Evolutionary conservation across 441 rosid genomes (phyloP).

Genomic region (Gossypium gossypioides): DNA sequence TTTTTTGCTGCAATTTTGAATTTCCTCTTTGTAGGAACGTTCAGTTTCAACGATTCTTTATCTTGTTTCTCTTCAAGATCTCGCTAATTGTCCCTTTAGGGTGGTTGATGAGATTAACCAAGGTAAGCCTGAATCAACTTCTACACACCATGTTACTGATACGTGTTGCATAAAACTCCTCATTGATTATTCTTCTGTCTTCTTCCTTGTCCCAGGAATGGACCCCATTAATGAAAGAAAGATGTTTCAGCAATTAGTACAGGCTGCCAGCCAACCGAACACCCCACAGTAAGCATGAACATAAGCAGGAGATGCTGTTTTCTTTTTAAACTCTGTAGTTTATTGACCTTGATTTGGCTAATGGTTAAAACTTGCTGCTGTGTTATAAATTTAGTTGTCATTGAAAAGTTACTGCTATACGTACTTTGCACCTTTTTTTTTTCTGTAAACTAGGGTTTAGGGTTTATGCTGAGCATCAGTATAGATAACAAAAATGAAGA

Average conservation of each 20-base stretch:
- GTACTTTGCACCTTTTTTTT: not conserved
- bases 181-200: not conserved
- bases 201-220: slow-evolving; percentile 54
- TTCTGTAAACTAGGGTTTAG: not conserved
- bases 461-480: not conserved
- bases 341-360: not conserved
- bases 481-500: not conserved
- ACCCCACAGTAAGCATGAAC: slow-evolving; percentile 75
- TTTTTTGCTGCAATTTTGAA: not conserved
- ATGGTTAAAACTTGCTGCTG: not conserved
- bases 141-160: not conserved
- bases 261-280: slow-evolving; percentile 87
- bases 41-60: slow-evolving; percentile 91
- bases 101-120: slow-evolving; percentile 97
- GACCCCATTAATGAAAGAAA: slow-evolving; percentile 93
- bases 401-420: not conserved
- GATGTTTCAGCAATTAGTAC: slow-evolving; percentile 95
- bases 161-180: not conserved
- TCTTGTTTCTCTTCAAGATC: slow-evolving; percentile 97
- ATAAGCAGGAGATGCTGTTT: not conserved
- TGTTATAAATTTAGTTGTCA: not conserved
- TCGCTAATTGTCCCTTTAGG: slow-evolving; percentile 87
- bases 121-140: slow-evolving; percentile 35
- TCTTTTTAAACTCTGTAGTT: not conserved
- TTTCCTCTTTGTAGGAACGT: slow-evolving; percentile 44